These are phyloP conservation scores for Pseudonitzschia delicatissima DNA, from an alignment of 108 stramenopile genomes.

Conservation along the genomic window DNA sequence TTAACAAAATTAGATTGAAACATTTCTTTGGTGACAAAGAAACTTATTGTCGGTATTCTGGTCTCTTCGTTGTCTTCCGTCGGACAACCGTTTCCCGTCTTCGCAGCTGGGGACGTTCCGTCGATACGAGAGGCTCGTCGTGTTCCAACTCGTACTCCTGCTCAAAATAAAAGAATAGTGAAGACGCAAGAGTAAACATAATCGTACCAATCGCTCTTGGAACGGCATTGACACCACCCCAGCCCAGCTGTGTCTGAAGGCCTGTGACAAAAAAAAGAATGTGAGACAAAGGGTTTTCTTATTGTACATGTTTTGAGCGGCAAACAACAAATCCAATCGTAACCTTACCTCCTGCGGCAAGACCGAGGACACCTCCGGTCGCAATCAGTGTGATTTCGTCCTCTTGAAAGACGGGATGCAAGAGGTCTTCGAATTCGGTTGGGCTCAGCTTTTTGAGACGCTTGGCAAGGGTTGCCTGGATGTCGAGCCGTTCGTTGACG, in stretches of 20 bases:
- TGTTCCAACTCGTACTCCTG: conserved; percentile 34
- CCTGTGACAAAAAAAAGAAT: no score
- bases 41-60: no score
- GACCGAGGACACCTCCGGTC: conserved; percentile 85
- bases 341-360: conserved; percentile 75
- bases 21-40: neutral
- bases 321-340: no score
- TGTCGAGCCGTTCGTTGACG: conserved; percentile 62
- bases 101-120: conserved; percentile 34
- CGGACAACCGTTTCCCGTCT: conserved; percentile 28
- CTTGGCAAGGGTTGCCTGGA: conserved; percentile 63
- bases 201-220: conserved; percentile 48
- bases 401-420: conserved; percentile 94
- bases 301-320: no score
- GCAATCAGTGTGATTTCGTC: conserved; percentile 91
- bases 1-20: no score
- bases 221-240: conserved; percentile 72
- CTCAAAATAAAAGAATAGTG: conserved; percentile 22
- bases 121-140: conserved; percentile 36
- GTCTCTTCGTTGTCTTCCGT: neutral
- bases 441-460: conserved; percentile 69
- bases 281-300: no score
- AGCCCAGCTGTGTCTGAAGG: conserved; percentile 68
- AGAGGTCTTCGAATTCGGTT: conserved; percentile 83
- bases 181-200: conserved; percentile 21